Evolutionary conservation across 345 rosid genomes (phyloP).

Genomic region (Lepidium aucheri): DNA sequence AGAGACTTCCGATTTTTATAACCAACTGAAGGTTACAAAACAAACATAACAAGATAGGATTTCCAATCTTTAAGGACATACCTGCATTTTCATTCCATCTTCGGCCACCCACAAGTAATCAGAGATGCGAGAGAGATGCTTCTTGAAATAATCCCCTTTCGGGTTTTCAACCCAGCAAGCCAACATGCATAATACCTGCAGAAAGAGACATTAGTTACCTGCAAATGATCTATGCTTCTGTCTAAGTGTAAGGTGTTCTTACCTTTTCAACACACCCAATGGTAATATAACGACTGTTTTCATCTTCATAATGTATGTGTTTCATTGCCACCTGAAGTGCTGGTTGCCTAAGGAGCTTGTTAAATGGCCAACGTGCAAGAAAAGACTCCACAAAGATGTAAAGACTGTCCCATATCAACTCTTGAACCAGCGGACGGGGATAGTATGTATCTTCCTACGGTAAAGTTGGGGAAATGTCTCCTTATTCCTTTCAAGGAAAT

Average conservation of each 20-base stretch:
- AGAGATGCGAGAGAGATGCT: slow-evolving; percentile 44
- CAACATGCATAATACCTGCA: slow-evolving; percentile 40
- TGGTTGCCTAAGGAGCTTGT: slow-evolving; percentile 29
- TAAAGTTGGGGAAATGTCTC: not conserved
- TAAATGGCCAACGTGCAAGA: slow-evolving; percentile 37
- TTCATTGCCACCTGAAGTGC: slow-evolving; percentile 32
- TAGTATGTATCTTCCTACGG: slow-evolving; percentile 37
- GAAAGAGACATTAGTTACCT: not conserved
- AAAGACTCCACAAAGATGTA: slow-evolving; percentile 29
- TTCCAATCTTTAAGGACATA: not conserved
- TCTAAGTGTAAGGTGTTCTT: not conserved
- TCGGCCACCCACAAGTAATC: slow-evolving; percentile 63
- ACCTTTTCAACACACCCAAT: slow-evolving; percentile 39
- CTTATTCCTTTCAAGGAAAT: not conserved
- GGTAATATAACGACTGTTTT: slow-evolving; percentile 35
- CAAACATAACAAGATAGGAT: not conserved
- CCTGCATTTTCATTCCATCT: slow-evolving; percentile 64
- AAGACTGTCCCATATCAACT: slow-evolving; percentile 36
- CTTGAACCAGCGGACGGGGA: slow-evolving; percentile 35
- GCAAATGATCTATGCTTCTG: not conserved
- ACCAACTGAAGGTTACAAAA: not conserved
- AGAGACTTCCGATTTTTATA: not conserved
- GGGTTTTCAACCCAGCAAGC: slow-evolving; percentile 75
- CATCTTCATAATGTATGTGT: slow-evolving; percentile 42
- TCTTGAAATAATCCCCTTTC: slow-evolving; percentile 40